Conservation (phyloP, 441 rosid species). For the Arabidopsis hybrid region DNA sequence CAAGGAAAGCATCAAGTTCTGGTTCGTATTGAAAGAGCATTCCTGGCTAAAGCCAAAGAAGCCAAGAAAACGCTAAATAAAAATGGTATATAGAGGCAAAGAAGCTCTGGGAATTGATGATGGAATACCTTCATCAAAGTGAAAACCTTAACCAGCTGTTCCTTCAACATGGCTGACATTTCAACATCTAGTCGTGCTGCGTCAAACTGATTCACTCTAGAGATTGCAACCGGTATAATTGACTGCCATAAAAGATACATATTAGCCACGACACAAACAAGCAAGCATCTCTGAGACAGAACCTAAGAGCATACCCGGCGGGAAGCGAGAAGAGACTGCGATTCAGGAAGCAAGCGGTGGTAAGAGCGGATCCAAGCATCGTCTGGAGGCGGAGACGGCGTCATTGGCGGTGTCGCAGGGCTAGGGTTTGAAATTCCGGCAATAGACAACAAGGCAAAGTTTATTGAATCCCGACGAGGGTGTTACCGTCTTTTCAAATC, state of each 20-base stretch:
- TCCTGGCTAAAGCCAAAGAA: constrained; percentile 88
- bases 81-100: neutral
- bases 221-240: constrained; percentile 67
- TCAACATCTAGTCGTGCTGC: constrained; percentile 92
- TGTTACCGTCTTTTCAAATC: neutral
- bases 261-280: constrained; percentile 3
- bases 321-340: constrained; percentile 61
- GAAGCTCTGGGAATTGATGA: too few relatives aligned
- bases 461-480: constrained; percentile 1
- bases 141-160: constrained; percentile 91
- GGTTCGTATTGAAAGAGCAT: constrained; percentile 97
- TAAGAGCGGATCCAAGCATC: constrained; percentile 72
- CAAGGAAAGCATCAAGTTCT: constrained; percentile 96
- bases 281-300: constrained; percentile 1
- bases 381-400: constrained; percentile 54
- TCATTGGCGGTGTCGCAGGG: constrained; percentile 29
- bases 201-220: constrained; percentile 96
- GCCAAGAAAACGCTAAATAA: constrained; percentile 33
- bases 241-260: constrained; percentile 52
- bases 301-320: constrained; percentile 55
- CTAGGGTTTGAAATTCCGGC: constrained; percentile 21
- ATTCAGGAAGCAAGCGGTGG: constrained; percentile 62
- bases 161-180: constrained; percentile 96
- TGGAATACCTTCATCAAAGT: constrained; percentile 81
- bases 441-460: neutral